Evolutionary conservation across 257 asterid genomes (phyloP).

Genomic region (Lycium ferocissimum): DNA sequence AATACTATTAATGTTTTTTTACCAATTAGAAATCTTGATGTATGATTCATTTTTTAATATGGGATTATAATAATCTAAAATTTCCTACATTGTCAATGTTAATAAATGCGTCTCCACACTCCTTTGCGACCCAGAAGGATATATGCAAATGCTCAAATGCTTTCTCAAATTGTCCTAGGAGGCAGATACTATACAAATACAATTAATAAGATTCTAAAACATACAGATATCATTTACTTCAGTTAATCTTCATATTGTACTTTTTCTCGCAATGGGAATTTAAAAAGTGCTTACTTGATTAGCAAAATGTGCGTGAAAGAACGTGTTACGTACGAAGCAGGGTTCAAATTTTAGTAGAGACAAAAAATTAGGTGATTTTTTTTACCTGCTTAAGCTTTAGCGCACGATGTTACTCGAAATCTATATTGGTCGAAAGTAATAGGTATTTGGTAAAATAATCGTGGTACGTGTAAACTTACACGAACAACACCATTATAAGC

Average conservation of each 20-base stretch:
- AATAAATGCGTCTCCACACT: background rate
- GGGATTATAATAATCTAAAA: background rate
- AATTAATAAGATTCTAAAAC: background rate
- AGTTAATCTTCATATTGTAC: background rate
- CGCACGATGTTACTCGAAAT: no score
- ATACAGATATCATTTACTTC: background rate
- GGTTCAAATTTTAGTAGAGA: no score
- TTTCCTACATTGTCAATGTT: background rate
- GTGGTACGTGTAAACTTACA: no score
- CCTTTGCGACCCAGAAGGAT: background rate
- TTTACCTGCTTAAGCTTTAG: no score
- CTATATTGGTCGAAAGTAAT: no score
- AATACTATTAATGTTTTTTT: background rate
- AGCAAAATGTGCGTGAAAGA: no score
- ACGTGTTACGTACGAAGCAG: no score
- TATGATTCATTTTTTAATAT: background rate
- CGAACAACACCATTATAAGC: no score
- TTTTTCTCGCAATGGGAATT: background rate
- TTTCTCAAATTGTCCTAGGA: slow-evolving; percentile 3
- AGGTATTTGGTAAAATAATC: no score
- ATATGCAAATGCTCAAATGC: background rate
- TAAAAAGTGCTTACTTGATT: background rate
- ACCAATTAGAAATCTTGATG: background rate
- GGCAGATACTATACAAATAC: background rate
- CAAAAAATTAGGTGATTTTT: no score